Evolutionary conservation across 2,329 filamentous ascomycete species (phyloP).

Genomic region (Trichothecium sympodiale): DNA sequence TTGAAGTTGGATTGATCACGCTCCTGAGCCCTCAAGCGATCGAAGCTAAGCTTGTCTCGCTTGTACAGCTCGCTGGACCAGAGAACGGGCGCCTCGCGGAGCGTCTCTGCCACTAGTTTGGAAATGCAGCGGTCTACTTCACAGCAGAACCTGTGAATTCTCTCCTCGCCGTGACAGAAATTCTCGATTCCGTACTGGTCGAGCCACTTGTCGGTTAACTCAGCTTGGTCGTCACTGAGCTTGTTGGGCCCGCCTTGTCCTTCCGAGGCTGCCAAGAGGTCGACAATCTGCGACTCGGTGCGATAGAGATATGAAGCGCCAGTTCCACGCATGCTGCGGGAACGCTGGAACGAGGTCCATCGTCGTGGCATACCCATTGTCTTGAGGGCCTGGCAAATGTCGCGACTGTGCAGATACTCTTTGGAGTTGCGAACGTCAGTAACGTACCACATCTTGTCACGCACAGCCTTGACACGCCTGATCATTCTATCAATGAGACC

Average conservation of each 20-base stretch:
- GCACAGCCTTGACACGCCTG: conserved; percentile 59
- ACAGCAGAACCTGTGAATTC: conserved; percentile 86
- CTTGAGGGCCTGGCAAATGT: conserved; percentile 78
- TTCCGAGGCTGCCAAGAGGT: conserved; percentile 70
- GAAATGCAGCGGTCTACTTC: conserved; percentile 81
- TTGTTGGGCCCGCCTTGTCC: conserved; percentile 90
- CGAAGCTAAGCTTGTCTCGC: conserved; percentile 57
- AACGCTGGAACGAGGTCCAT: conserved; percentile 39
- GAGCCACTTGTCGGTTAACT: conserved; percentile 75
- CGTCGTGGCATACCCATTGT: conserved; percentile 68
- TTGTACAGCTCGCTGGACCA: conserved; percentile 88
- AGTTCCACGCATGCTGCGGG: conserved; percentile 34
- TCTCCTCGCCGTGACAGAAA: conserved; percentile 88
- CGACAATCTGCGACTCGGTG: conserved; percentile 75
- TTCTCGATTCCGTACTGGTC: conserved; percentile 76
- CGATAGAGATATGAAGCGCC: conserved; percentile 60
- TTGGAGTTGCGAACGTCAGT: conserved; percentile 86
- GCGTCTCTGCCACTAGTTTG: conserved; percentile 73
- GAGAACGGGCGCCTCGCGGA: conserved; percentile 74
- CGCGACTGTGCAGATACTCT: conserved; percentile 75
- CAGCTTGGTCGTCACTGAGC: conserved; percentile 87
- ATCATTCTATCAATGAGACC: conserved; percentile 65
- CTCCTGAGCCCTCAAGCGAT: conserved; percentile 31
- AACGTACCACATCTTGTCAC: conserved; percentile 98
- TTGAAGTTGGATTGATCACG: conserved; percentile 29